Evolutionary conservation across 306 rosid genomes (phyloP), one percentile per base, ranked within the genome.

Genomic region (Biancaea sappan): DNA sequence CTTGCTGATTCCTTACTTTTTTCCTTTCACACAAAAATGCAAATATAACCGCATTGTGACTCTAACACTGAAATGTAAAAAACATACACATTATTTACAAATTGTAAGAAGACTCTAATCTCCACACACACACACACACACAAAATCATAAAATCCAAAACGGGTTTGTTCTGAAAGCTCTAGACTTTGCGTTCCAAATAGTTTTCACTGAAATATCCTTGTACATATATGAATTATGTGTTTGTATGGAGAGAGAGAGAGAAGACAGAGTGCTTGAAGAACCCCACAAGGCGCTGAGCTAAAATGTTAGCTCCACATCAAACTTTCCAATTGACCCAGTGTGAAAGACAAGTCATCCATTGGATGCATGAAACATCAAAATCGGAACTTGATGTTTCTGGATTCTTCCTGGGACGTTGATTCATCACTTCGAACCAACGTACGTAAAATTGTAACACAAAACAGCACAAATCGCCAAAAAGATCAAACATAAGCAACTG

Each of bases 181-280:
- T n/a, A n/a, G n/a, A n/a, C n/a, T n/a, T 47, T 18, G 62, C 0
- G 34, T 44, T 67, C 51, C 32, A 76, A 31, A 5, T 38, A 35
- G 46, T 24, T 3, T 2, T 24, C 0, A n/a, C 48, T 8, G 15
- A 18, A 28, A 56, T 11, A 51, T 18, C 22, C 63, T 63, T 25
- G 29, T 18, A 8, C 22, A 54, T 22, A 1, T 4, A 41, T 43
- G 58, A 50, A 22, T 19, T 1, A 5, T 62, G 63, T 3, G 62
- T 15, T 18, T 4, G n/a, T 51, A 6, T 51, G 24, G 18, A 6
- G 51, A 58, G 22, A 57, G 16, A 21, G n/a, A 18, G 56, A 32
- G 15, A 34, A 12, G 37, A 82, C 22, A 35, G 51, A 52, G 52
- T 51, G 62, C 26, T 35, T 61, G 18, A 46, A 31, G 29, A 79